Conservation (phyloP, 352 stramenopile species). For the Pythium brassicae region DNA sequence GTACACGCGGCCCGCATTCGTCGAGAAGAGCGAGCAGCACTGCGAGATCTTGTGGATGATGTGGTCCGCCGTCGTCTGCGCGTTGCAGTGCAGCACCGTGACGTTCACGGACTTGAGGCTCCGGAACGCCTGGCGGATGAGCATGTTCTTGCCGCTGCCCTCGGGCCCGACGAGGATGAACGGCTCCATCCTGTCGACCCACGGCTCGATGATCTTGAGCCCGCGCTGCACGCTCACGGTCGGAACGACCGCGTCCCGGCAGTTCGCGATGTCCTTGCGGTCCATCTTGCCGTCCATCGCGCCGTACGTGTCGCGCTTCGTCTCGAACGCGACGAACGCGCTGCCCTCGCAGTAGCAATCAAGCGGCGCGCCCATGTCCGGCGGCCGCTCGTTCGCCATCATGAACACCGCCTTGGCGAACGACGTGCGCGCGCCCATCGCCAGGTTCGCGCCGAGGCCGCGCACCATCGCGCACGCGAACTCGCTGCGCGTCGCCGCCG, state of each 20-base stretch:
- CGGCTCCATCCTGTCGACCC: conserved; percentile 91
- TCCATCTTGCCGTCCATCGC: conserved; percentile 65
- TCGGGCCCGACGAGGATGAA: conserved; percentile 95
- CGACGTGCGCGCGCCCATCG: conserved; percentile 49
- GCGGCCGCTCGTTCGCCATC: conserved; percentile 88
- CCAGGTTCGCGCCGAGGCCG: conserved; percentile 91
- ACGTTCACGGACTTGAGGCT: conserved; percentile 72
- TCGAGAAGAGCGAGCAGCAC: conserved; percentile 92
- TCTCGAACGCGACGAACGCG: conserved; percentile 70
- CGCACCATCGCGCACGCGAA: conserved; percentile 92
- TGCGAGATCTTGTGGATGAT: conserved; percentile 94
- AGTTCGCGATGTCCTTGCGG: conserved; percentile 34
- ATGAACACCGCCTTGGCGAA: conserved; percentile 92
- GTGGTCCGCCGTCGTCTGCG: conserved; percentile 91
- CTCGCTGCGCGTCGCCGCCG: conserved; percentile 62
- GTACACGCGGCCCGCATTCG: conserved; percentile 88
- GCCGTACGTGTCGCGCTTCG: conserved; percentile 75
- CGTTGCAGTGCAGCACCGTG: conserved; percentile 92
- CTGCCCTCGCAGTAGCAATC: conserved; percentile 86
- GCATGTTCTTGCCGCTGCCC: conserved; percentile 93
- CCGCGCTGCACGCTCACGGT: conserved; percentile 85
- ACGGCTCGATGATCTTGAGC: conserved; percentile 85
- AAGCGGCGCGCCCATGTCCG: conserved; percentile 80
- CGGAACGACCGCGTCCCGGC: conserved; percentile 52
- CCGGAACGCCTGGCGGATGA: conserved; percentile 89